These are phyloP conservation scores for Phytophthora pistaciae DNA, from an alignment of 352 stramenopile species.

Conservation along the genomic window DNA sequence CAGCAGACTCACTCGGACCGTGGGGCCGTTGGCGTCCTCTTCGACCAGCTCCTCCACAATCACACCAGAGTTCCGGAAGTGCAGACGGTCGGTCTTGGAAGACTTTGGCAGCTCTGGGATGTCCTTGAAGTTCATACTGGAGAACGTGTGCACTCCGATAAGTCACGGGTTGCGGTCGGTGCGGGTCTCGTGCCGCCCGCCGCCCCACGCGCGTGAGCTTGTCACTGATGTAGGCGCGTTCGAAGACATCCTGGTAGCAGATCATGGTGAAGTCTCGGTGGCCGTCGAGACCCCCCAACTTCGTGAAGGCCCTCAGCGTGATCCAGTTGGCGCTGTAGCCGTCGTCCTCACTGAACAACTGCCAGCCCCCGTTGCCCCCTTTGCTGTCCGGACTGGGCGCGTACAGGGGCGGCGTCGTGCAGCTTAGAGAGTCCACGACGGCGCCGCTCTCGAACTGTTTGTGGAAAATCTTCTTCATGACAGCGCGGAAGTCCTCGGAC, in stretches of 20 bases:
- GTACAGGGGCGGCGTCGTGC: conserved; percentile 49
- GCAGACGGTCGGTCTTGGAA: conserved; percentile 55
- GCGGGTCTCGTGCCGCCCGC: conserved; percentile 24
- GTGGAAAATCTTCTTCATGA: conserved; percentile 69
- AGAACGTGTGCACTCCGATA: conserved; percentile 63
- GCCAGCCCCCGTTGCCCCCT: conserved; percentile 11
- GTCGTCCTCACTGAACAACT: conserved; percentile 62
- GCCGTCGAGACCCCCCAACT: conserved; percentile 42
- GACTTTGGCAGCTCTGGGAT: conserved; percentile 59
- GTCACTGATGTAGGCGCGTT: conserved; percentile 43
- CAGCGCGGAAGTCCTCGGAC: conserved; percentile 45
- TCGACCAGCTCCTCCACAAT: conserved; percentile 53
- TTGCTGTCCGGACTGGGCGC: conserved; percentile 15
- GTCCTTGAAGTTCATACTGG: conserved; percentile 75
- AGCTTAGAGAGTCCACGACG: conserved; percentile 58
- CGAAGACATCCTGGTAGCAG: conserved; percentile 72
- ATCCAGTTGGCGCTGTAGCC: conserved; percentile 69
- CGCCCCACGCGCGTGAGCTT: conserved; percentile 37
- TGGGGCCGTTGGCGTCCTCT: conserved; percentile 35
- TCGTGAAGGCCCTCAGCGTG: conserved; percentile 45
- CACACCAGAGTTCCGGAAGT: conserved; percentile 70
- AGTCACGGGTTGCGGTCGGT: conserved; percentile 28
- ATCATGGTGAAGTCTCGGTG: conserved; percentile 67
- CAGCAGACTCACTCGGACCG: conserved; percentile 60
- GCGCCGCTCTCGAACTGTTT: conserved; percentile 57